Conservation (phyloP, 352 stramenopile species). For the Plasmopara viticola region DNA sequence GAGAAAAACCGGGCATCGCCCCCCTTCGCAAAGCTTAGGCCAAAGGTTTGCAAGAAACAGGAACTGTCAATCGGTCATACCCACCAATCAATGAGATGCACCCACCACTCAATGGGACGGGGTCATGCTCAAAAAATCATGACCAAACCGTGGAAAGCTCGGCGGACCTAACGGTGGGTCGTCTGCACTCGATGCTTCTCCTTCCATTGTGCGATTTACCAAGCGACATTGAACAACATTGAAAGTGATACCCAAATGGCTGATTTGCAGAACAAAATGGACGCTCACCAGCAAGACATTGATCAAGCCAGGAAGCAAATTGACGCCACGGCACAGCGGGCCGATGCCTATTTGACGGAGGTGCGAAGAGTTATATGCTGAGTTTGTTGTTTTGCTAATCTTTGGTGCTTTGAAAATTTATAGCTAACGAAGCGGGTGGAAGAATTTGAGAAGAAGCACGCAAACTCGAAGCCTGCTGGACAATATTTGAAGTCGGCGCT, state of each 20-base stretch:
- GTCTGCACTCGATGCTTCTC: neutral
- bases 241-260: neutral
- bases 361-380: conserved; percentile 11
- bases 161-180: neutral
- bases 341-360: conserved; percentile 44
- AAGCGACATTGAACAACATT: conserved; percentile 4
- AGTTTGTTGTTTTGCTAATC: conserved; percentile 1
- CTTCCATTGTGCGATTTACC: conserved; percentile 24
- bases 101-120: neutral
- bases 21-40: no score
- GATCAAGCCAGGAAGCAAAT: conserved; percentile 47
- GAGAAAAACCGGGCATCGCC: no score
- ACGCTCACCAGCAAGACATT: conserved; percentile 32
- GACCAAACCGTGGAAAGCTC: neutral
- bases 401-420: neutral
- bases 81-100: neutral
- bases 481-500: conserved; percentile 41
- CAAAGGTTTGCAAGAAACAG: no score
- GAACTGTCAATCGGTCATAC: no score
- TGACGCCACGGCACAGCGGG: conserved; percentile 40
- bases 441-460: conserved; percentile 44
- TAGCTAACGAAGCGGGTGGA: conserved; percentile 53
- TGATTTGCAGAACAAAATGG: conserved; percentile 31
- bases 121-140: neutral
- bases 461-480: conserved; percentile 37